phyloP scores from a whole-genome alignment of 2,329 filamentous ascomycete species.

The Boeremia lycopersici region DNA sequence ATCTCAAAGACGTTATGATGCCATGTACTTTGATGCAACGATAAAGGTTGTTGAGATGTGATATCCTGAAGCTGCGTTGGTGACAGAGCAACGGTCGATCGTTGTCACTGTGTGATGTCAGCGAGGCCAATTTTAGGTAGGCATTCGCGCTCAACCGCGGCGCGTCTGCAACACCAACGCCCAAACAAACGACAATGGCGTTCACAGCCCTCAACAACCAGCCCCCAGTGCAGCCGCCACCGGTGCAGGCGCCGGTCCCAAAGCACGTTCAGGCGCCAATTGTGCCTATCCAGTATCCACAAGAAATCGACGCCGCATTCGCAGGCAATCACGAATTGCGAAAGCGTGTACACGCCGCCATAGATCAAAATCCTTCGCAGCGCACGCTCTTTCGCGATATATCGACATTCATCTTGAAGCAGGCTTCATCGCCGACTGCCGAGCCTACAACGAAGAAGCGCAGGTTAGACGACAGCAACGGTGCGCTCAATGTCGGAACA shows the following conservation, averaged over 20 bases:
- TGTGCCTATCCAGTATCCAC: constrained; percentile 21
- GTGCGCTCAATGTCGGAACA: constrained; percentile 21
- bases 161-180: constrained; percentile 16
- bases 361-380: constrained; percentile 43
- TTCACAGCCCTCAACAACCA: constrained; percentile 33
- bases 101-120: constrained; percentile 13
- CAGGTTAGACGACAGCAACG: constrained; percentile 42
- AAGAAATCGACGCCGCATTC: constrained; percentile 45
- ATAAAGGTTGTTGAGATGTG: no score
- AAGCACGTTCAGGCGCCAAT: constrained; percentile 7
- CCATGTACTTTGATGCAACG: no score
- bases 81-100: background rate
- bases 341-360: constrained; percentile 46
- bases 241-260: constrained; percentile 9
- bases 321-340: constrained; percentile 42
- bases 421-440: constrained; percentile 25
- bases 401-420: constrained; percentile 42
- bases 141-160: constrained; percentile 10
- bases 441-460: constrained; percentile 48
- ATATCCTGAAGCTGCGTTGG: no score
- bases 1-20: background rate
- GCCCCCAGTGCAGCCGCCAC: constrained; percentile 8
- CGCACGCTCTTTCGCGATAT: constrained; percentile 46
- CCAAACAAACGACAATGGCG: constrained; percentile 23
- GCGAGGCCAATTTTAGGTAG: constrained; percentile 3